Evolutionary conservation across 495 filamentous ascomycete genomes (phyloP).

Genomic region (Annulohypoxylon bovei): DNA sequence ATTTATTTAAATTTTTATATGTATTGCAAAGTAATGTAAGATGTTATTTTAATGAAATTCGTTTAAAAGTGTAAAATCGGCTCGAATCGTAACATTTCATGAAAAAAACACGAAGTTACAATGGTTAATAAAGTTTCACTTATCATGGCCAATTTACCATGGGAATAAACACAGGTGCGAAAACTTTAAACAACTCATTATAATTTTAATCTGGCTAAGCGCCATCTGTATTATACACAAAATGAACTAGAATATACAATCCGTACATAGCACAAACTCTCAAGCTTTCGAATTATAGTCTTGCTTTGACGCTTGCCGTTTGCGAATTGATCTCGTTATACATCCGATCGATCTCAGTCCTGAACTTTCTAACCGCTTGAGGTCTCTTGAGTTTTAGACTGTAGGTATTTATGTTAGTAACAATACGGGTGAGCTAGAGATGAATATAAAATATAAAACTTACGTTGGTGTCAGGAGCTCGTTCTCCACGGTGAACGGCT

Average conservation of each 20-base stretch:
- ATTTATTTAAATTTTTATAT: neutral
- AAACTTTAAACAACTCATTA: neutral
- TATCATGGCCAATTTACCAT: too few relatives aligned
- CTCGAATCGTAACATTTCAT: too few relatives aligned
- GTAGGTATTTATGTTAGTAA: conserved; percentile 49
- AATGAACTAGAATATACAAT: neutral
- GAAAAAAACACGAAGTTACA: neutral
- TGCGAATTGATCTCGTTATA: conserved; percentile 72
- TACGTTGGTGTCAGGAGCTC: conserved; percentile 96
- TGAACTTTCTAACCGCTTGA: conserved; percentile 81
- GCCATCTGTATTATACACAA: neutral
- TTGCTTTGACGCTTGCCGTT: conserved; percentile 49
- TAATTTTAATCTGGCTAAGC: neutral
- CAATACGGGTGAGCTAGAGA: neutral
- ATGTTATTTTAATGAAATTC: conserved; percentile 1
- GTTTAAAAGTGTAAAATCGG: too few relatives aligned
- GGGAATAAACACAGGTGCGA: neutral
- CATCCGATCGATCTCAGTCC: conserved; percentile 76
- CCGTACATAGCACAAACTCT: neutral
- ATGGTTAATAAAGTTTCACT: too few relatives aligned
- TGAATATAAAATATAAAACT: conserved; percentile 53
- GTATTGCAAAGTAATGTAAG: neutral
- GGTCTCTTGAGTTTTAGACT: conserved; percentile 96
- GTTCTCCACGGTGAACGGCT: conserved; percentile 95
- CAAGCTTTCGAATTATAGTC: conserved; percentile 47